Conservation (phyloP, 495 filamentous ascomycete species). For the Podospora conica region DNA sequence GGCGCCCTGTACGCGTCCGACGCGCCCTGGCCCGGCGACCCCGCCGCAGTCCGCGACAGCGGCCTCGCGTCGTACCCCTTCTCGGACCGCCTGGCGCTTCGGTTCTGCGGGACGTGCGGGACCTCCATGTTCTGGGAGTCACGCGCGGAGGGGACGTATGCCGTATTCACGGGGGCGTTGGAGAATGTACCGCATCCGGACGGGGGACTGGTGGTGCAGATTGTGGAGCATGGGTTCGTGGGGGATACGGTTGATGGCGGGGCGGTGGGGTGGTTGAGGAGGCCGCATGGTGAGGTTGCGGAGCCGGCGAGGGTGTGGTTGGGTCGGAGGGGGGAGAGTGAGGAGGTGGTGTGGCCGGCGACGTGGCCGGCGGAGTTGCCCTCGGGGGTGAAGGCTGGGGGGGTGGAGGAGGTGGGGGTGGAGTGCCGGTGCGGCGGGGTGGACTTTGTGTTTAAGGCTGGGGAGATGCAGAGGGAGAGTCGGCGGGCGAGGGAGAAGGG, state of each 20-base stretch:
- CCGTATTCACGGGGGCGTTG: conserved; percentile 29
- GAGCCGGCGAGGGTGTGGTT: conserved; percentile 14
- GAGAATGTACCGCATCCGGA: conserved; percentile 14
- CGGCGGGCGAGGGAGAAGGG: not conserved
- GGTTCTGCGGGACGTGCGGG: conserved; percentile 45
- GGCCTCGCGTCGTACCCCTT: conserved; percentile 32
- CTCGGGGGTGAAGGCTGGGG: not conserved
- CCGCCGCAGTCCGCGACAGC: not conserved
- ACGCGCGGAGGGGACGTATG: not conserved
- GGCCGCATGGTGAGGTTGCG: conserved; percentile 20
- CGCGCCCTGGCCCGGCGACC: conserved; percentile 19
- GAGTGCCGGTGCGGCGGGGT: conserved; percentile 49
- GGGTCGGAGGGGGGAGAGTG: conserved; percentile 13
- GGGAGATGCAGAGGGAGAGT: conserved; percentile 23
- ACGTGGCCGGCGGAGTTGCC: not conserved
- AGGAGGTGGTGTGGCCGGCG: conserved; percentile 12
- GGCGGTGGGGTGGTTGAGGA: conserved; percentile 31
- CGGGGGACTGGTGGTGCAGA: conserved; percentile 25
- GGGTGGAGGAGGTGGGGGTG: conserved; percentile 17
- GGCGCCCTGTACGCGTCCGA: conserved; percentile 28
- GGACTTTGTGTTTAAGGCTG: conserved; percentile 25
- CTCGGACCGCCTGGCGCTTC: conserved; percentile 17
- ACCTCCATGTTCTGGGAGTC: conserved; percentile 38
- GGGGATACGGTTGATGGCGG: conserved; percentile 43
- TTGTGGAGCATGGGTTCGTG: conserved; percentile 38